These are phyloP conservation scores for Lipomyces yamanashiensis DNA, from an alignment of 805 yeast species.

Conservation along the genomic window DNA sequence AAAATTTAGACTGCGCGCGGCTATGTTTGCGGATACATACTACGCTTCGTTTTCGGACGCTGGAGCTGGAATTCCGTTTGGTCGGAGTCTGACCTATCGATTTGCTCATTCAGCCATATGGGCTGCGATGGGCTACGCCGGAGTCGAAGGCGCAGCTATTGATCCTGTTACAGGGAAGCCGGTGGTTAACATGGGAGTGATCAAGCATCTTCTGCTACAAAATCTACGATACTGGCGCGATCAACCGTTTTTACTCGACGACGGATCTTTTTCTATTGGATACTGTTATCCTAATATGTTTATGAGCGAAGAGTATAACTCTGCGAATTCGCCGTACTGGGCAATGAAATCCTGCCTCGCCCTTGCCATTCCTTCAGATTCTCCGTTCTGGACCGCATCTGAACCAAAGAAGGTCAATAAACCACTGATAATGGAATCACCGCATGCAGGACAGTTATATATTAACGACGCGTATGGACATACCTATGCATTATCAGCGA, in stretches of 20 bases:
- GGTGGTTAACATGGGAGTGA: conserved; percentile 35
- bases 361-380: conserved; percentile 35
- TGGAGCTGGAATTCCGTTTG: conserved; percentile 40
- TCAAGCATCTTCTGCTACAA: conserved; percentile 38
- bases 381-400: conserved; percentile 38
- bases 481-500: conserved; percentile 18
- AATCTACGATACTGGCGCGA: conserved; percentile 41
- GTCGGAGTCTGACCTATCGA: conserved; percentile 40
- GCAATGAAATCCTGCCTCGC: conserved; percentile 37
- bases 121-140: conserved; percentile 39
- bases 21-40: conserved; percentile 40
- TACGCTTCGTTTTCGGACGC: conserved; percentile 38
- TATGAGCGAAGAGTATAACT: conserved; percentile 40
- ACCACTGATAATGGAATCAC: background rate
- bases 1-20: conserved; percentile 38
- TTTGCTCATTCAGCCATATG: conserved; percentile 40
- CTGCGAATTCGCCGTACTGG: conserved; percentile 41
- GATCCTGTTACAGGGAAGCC: conserved; percentile 36
- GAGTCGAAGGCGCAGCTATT: conserved; percentile 13
- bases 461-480: conserved; percentile 19
- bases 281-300: conserved; percentile 39
- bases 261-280: conserved; percentile 38
- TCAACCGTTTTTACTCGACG: conserved; percentile 38
- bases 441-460: conserved; percentile 17
- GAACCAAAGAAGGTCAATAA: conserved; percentile 13